Evolutionary conservation across 2,329 filamentous ascomycete species (phyloP).

Genomic region (Calycina marina): DNA sequence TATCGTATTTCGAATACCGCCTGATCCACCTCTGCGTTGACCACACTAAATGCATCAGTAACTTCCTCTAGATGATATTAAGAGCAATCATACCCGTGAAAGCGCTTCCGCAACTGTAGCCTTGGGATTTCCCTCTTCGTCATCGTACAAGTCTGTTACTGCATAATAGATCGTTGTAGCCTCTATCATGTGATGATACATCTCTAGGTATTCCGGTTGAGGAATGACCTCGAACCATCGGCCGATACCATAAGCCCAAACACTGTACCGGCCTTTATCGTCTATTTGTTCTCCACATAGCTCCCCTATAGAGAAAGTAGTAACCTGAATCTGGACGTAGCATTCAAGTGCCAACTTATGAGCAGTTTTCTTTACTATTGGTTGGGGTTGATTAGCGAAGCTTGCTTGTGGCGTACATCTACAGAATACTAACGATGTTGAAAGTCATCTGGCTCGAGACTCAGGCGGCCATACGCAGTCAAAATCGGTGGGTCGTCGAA

Average conservation of each 20-base stretch:
- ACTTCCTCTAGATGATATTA: too few species aligned
- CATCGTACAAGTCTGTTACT: too few species aligned
- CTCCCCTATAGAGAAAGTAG: not conserved
- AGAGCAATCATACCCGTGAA: too few species aligned
- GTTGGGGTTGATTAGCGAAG: not conserved
- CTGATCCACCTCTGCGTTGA: too few species aligned
- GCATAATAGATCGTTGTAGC: not conserved
- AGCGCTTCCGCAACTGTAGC: too few species aligned
- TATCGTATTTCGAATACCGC: too few species aligned
- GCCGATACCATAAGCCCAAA: slow-evolving; percentile 1
- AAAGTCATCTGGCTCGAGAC: too few species aligned
- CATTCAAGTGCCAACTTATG: not conserved
- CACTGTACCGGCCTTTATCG: too few species aligned
- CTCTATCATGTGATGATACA: not conserved
- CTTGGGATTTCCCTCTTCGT: too few species aligned
- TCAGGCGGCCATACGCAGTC: too few species aligned
- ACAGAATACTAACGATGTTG: not conserved
- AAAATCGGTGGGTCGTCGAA: too few species aligned
- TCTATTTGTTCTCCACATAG: not conserved
- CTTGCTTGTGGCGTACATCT: not conserved
- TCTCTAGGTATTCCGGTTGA: not conserved
- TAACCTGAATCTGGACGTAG: not conserved
- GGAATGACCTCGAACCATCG: slow-evolving; percentile 1
- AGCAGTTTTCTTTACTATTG: not conserved
- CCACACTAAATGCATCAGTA: too few species aligned